Evolutionary conservation across 1,139 yeast species (phyloP).

Genomic region (Debaryomyces robertsiae): DNA sequence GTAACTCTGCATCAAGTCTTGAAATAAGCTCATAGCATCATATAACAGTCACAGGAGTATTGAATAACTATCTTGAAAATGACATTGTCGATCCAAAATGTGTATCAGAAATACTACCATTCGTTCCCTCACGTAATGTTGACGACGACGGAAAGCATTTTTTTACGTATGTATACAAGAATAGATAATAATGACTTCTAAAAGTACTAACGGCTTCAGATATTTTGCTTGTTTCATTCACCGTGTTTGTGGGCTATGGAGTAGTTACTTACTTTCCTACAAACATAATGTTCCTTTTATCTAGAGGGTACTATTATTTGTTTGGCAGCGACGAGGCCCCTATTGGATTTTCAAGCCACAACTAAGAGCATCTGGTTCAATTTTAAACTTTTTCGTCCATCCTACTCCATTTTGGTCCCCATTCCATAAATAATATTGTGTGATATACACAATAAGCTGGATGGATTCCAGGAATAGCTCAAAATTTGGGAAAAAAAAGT

Average conservation of each 20-base stretch:
- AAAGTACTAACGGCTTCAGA: conserved; percentile 14
- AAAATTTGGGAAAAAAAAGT: too few relatives aligned
- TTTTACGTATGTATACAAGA: conserved; percentile 31
- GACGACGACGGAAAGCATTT: conserved; percentile 36
- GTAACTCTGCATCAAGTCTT: too few relatives aligned
- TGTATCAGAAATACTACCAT: conserved; percentile 37
- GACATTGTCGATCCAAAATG: conserved; percentile 17
- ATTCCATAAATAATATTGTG: too few relatives aligned
- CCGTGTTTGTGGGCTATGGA: conserved; percentile 40
- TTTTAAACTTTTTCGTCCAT: too few relatives aligned
- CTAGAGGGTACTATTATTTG: conserved; percentile 40
- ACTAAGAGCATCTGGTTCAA: too few relatives aligned
- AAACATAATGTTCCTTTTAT: conserved; percentile 31
- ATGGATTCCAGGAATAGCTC: too few relatives aligned
- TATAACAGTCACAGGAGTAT: too few relatives aligned
- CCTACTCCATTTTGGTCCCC: too few relatives aligned
- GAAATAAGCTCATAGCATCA: too few relatives aligned
- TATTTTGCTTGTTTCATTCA: conserved; percentile 31
- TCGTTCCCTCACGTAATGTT: conserved; percentile 45
- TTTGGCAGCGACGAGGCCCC: conserved; percentile 27
- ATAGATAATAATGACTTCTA: too few relatives aligned
- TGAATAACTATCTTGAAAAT: conserved; percentile 1
- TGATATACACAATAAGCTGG: too few relatives aligned
- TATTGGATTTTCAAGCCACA: too few relatives aligned
- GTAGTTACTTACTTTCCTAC: conserved; percentile 38